Evolutionary conservation across 176 grass and related monocot genomes (phyloP), one percentile per base, ranked within the genome.

Genomic region (Carex pumila): DNA sequence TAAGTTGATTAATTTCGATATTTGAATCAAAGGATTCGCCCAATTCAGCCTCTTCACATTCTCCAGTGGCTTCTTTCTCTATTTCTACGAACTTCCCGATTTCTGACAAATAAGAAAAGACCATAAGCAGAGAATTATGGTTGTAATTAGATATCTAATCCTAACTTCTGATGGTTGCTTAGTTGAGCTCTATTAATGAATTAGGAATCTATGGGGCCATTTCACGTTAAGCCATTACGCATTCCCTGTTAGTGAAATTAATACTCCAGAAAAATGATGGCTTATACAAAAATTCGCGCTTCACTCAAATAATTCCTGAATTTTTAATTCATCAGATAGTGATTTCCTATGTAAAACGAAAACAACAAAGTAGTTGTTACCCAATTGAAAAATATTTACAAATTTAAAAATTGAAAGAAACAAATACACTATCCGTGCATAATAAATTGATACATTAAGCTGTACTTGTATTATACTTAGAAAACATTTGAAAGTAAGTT

Each of bases 31-130:
- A 18, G 1, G 74, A 89, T 29, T 71, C 56, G 34, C 53, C 89
- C 79, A 81, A 72, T 83, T 85, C 90, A 52, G 75, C 80, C 64
- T 88, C 85, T 88, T 93, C 88, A 17, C 62, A 56, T 18, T 47
- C 39, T 50, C 3, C 85, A 50, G 1, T 81, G 15, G 76, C 43
- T 17, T 81, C 93, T 83, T 84, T 85, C 7, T 86, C 31, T 3
- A 95, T 82, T 39, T 77, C 76, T 12, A 34, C 63, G 47, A 89
- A 22, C 4, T 89, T 95, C 84, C 74, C 63, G 17, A 98, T 90
- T 77, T 95, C 96, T 98, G 85, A 71, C 86, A 65, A 49, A 84
- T 60, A 72, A 65, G 50, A n/a, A 69, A 41, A 65, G 54, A 36
- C 54, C 60, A 86, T 80, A 47, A 52, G 57, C 12, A 81, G 29